Base-by-base conservation (phyloP, 129 eudicot genomes). In the Ambrosia trifida region DNA sequence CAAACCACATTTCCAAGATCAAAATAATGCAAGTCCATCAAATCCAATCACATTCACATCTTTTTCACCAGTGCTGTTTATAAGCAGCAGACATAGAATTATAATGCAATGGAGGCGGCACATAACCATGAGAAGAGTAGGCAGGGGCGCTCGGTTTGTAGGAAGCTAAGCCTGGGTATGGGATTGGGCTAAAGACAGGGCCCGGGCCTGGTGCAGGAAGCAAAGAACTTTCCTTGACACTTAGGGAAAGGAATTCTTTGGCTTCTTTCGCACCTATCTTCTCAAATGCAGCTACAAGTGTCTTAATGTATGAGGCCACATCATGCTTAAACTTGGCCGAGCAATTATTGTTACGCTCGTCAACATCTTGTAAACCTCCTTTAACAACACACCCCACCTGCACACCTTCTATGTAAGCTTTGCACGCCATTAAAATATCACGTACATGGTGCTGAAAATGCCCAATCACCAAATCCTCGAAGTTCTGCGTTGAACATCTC, bases 401-500 rank as follows among this genome's bases (percentile, higher is more conserved):
- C 65, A 83, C 90, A 14, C 97, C 97, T 32, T 83, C 86, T 36
- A 76, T 76, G 51, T 91, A 91, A 5, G 96, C 97, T 72, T 81
- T 82, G 72, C 96, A 91, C 40, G 96, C 91, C 78, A 78, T 78
- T 64, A 91, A 68, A 10, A 91, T 84, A 70, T 88, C 92, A 2
- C 66, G 87, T 5, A 77, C 96, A 47, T 35, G 76, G 32, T 53
- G 74, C 72, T 61, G 74, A 75, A 88, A 91, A 70, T 91, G 97
- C 38, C 97, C 97, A 32, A 66, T 53, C 18, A 91, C 96, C 67
- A 88, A 82, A 68, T 85, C 92, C 83, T 88, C 97, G 72, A 91
- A 91, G 18, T 91, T 45, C 92, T 91, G 74, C 80, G 77, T 54
- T 38, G 57, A 53, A 53, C 54, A 73, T 30, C 43, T 12, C 40